phyloP scores from a whole-genome alignment of 2,329 filamentous ascomycete genomes.

The Pseudomassariella vexata region DNA sequence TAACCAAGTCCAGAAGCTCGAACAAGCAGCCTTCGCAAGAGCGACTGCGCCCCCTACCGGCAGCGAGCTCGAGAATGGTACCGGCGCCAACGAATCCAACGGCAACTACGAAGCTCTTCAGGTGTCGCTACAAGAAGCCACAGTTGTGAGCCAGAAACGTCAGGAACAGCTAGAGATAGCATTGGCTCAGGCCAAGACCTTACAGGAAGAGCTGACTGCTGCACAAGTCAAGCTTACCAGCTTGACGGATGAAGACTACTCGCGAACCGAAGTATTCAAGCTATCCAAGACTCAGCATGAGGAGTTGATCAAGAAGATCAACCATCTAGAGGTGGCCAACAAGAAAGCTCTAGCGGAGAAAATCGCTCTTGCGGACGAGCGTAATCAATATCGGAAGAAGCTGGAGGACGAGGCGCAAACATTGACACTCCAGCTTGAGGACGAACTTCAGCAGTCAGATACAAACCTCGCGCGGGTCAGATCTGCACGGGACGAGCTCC shows the following conservation, averaged over 20 bases:
- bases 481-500: constrained; percentile 75
- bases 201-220: constrained; percentile 74
- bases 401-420: constrained; percentile 75
- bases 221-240: constrained; percentile 63
- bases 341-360: constrained; percentile 78
- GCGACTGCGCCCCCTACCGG: constrained; percentile 43
- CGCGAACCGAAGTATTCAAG: constrained; percentile 90
- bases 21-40: constrained; percentile 78
- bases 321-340: constrained; percentile 85
- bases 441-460: constrained; percentile 74
- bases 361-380: constrained; percentile 77
- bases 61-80: constrained; percentile 46
- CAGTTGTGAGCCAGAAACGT: constrained; percentile 71
- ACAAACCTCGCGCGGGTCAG: constrained; percentile 82
- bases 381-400: constrained; percentile 73
- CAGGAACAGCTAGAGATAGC: constrained; percentile 82
- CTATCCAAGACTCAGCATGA: constrained; percentile 85
- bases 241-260: constrained; percentile 87
- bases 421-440: constrained; percentile 71
- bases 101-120: constrained; percentile 62
- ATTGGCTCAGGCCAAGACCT: constrained; percentile 66
- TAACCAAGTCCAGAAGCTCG: constrained; percentile 81
- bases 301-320: constrained; percentile 86
- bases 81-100: constrained; percentile 48
- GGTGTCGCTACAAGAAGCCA: constrained; percentile 69